Base-by-base conservation (phyloP, 306 rosid genomes). In the Canavalia ensiformis region DNA sequence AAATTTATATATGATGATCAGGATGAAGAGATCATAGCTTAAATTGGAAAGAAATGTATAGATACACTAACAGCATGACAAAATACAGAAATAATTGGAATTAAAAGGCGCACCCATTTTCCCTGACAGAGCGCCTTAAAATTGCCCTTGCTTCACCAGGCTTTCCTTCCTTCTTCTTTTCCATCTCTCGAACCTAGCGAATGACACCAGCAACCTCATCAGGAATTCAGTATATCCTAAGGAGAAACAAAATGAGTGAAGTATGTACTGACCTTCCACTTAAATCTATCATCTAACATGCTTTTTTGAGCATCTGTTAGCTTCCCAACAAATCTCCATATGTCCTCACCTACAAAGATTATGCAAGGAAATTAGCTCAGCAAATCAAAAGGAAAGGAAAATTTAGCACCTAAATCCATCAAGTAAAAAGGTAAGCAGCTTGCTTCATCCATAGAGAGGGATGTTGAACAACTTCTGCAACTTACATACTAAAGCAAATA, bases 71-170 rank as follows among this genome's bases (percentile, higher is more conserved):
- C 54, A 7, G 12, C 29, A 68, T 33, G 47, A 37, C 11, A 10
- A 71, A 41, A 29, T 25, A 25, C n/a, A 77, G 4, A 50, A 52
- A 1, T 47, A 54, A 42, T 5, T 54, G 13, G 45, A 79, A 66
- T 9, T 33, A 45, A 49, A 49, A 42, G 63, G 69, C 90, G 5
- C 80, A 88, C 98, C 97, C 97, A 75, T 93, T 87, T 68, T 96
- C 98, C 84, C 96, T 88, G 50, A 96, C 97, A 80, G 97, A 91
- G 30, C 95, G 97, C 82, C 99, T 91, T 76, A 94, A 75, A 83
- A 89, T 90, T 59, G 97, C 97, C 90, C 97, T 94, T 12, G 98
- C 97, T 78, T 94, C 98, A 12, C 99, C 99, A 28, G 98, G 99
- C 79, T 89, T 94, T 77, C 99, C 99, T 94, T 96, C 99, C 84